These are phyloP conservation scores for Phaffomyces thermotolerans DNA, from an alignment of 805 yeast genomes.

Conservation along the genomic window DNA sequence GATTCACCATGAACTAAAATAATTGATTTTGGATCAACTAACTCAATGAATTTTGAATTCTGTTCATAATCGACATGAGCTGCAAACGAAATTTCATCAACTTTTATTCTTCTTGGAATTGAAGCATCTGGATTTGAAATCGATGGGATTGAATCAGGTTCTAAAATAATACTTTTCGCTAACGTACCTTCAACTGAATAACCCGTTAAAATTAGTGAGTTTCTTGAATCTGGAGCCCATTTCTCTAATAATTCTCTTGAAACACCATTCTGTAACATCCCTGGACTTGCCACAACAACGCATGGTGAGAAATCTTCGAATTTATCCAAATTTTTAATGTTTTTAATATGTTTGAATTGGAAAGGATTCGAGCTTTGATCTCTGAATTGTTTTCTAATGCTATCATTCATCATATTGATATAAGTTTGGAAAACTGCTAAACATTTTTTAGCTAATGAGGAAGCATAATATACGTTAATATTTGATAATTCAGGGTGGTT, in stretches of 20 bases:
- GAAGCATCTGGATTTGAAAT: constrained; percentile 69
- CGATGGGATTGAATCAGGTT: constrained; percentile 87
- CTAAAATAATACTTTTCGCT: constrained; percentile 85
- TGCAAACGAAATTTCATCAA: constrained; percentile 97
- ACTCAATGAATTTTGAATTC: constrained; percentile 83
- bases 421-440: constrained; percentile 97
- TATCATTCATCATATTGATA: constrained; percentile 95
- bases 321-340: constrained; percentile 69
- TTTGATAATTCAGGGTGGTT: constrained; percentile 73
- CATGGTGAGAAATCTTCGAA: constrained; percentile 94
- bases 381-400: constrained; percentile 65
- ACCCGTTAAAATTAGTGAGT: constrained; percentile 85
- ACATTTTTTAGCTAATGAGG: constrained; percentile 89
- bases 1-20: constrained; percentile 96
- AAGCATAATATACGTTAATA: constrained; percentile 83
- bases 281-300: constrained; percentile 95
- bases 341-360: constrained; percentile 77
- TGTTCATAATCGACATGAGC: constrained; percentile 98
- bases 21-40: constrained; percentile 76
- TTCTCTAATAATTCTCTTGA: constrained; percentile 85
- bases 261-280: constrained; percentile 96
- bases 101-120: constrained; percentile 78
- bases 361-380: constrained; percentile 85
- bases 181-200: constrained; percentile 97
- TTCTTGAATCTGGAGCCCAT: constrained; percentile 97